Base-by-base conservation (phyloP, 129 eudicot species). In the Sambucus nigra region DNA sequence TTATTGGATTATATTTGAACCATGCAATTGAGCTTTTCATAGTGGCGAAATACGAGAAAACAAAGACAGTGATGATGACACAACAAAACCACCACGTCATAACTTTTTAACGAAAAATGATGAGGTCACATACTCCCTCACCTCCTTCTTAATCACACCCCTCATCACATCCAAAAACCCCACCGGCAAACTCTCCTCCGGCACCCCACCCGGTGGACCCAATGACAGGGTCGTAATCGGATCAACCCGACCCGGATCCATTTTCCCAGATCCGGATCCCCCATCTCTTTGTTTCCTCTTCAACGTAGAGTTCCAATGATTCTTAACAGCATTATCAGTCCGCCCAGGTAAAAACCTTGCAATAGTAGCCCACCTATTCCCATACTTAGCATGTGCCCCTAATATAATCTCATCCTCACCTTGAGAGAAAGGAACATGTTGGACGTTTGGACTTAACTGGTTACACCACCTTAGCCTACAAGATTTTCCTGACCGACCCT, bases 251-350 rank as follows among this genome's bases (percentile, higher is more conserved):
- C 64, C 80, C 51, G 47, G 38, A 22, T 5, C 56, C 22, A 22
- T 44, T 31, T 61, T 71, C 61, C 50, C 52, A 19, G 68, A 65
- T 55, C 71, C 77, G 46, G 72, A 69, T 18, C 56, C 17, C 68
- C 14, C 65, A 52, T 19, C 59, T 67, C 56, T 27, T 11, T 62
- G 60, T 13, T 75, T 54, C 45, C 73, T 74, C 40, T 82, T 82
- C 39, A 77, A 61, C 0, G 85, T 77, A 3, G 84, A 84, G 38
- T 84, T 81, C 94, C 94, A 84, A 49, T 80, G 94, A 47, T 84
- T 84, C 51, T 84, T 84, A 20, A 84, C 78, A 41, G 78, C 78
- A 41, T 73, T 73, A 31, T 73, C 78, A 0, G 78, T 73, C 28
- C 78, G 64, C 6, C 78, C 78, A 4, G 69, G 69, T 12, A 73